These are phyloP conservation scores for Pseudoneurospora amorphoporcata DNA, from an alignment of 495 filamentous ascomycete species.

Conservation along the genomic window DNA sequence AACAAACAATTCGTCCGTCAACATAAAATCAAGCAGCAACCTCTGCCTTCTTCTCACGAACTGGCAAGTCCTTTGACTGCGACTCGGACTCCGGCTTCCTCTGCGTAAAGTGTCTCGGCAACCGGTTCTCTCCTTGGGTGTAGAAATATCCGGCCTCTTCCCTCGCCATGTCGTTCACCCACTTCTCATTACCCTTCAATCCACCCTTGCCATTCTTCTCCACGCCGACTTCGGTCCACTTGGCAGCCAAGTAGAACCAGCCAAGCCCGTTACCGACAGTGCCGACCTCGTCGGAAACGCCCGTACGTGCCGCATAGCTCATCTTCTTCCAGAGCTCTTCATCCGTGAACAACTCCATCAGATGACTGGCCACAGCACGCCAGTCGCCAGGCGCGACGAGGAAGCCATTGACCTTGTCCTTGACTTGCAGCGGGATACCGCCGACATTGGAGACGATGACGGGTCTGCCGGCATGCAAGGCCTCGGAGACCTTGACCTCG, in stretches of 20 bases:
- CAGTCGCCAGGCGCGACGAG: conserved; percentile 65
- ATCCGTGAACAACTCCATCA: conserved; percentile 62
- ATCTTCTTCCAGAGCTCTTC: conserved; percentile 52
- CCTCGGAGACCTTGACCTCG: conserved; percentile 84
- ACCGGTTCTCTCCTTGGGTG: conserved; percentile 46
- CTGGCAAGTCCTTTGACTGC: conserved; percentile 6
- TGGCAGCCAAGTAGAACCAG: conserved; percentile 69
- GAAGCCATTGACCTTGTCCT: conserved; percentile 64
- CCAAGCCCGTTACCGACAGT: conserved; percentile 70
- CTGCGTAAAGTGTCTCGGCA: conserved; percentile 41
- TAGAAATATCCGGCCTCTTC: conserved; percentile 53
- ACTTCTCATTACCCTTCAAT: conserved; percentile 39
- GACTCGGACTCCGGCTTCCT: conserved; percentile 11
- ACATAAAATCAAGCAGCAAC: background rate
- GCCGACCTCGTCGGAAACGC: conserved; percentile 73
- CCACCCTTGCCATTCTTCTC: conserved; percentile 27
- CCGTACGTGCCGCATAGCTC: conserved; percentile 51
- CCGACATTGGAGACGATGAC: conserved; percentile 71
- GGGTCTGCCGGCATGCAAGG: conserved; percentile 74
- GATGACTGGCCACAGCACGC: conserved; percentile 58
- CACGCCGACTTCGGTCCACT: conserved; percentile 38
- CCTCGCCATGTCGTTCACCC: conserved; percentile 74
- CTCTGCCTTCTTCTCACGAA: background rate
- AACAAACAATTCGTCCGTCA: background rate
- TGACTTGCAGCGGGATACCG: conserved; percentile 74